Percentiles rank a stretch among this genome's conserved stretches.
These are phyloP conservation scores for Zarea fungicola DNA, from an alignment of 2,329 filamentous ascomycete genomes.

Conservation along the genomic window DNA sequence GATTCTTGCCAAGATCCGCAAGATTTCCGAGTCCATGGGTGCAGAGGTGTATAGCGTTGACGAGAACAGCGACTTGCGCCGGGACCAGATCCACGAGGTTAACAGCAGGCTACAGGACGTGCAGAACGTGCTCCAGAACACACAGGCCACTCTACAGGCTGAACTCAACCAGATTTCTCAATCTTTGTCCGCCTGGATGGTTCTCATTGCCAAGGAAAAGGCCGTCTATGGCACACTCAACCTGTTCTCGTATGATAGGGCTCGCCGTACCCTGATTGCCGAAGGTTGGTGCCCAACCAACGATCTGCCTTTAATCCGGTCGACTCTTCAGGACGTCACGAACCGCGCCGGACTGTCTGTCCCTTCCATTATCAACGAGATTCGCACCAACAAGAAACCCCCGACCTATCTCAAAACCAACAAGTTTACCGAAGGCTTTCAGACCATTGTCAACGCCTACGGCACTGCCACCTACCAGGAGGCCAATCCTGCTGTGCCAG, in stretches of 20 bases:
- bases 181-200: conserved; percentile 93
- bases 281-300: conserved; percentile 97
- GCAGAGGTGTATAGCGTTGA: conserved; percentile 96
- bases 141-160: conserved; percentile 86
- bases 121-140: conserved; percentile 88
- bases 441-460: conserved; percentile 98
- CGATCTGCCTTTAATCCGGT: conserved; percentile 81
- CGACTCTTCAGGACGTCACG: conserved; percentile 92
- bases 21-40: conserved; percentile 96
- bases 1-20: conserved; percentile 96
- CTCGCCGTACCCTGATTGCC: conserved; percentile 91
- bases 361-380: conserved; percentile 97
- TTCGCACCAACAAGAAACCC: conserved; percentile 93
- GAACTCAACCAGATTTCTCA: conserved; percentile 92
- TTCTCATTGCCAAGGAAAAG: conserved; percentile 97
- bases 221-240: conserved; percentile 94
- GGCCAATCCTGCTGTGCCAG: conserved; percentile 91
- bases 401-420: conserved; percentile 98
- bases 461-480: conserved; percentile 96
- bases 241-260: conserved; percentile 92
- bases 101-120: conserved; percentile 90
- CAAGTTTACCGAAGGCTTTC: conserved; percentile 96
- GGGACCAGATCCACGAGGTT: conserved; percentile 96
- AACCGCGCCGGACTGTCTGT: conserved; percentile 94
- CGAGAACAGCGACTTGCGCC: conserved; percentile 90